These are phyloP conservation scores for Vicia faba DNA, from an alignment of 306 rosid genomes.

Conservation along the genomic window DNA sequence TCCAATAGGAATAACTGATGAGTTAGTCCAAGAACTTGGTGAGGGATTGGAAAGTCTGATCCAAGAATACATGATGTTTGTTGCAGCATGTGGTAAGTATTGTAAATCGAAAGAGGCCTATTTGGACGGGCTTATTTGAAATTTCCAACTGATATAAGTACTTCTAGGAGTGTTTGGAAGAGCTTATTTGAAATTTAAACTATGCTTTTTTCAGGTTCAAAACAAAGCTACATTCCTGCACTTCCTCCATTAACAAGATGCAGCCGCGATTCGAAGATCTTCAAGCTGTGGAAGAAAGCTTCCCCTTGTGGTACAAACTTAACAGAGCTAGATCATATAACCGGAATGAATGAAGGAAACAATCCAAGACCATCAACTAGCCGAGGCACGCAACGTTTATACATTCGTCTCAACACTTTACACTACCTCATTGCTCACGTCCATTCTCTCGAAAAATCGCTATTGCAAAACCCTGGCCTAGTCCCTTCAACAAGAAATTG, in stretches of 20 bases:
- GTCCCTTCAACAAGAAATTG: constrained; percentile 45
- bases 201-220: constrained; percentile 62
- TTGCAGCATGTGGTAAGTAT: constrained; percentile 77
- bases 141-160: background rate
- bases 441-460: constrained; percentile 60
- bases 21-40: constrained; percentile 73
- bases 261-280: constrained; percentile 70
- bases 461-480: constrained; percentile 45
- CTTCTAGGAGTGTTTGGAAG: background rate
- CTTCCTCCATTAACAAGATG: constrained; percentile 91
- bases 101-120: background rate
- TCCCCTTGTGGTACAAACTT: constrained; percentile 54
- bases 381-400: constrained; percentile 93
- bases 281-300: constrained; percentile 73
- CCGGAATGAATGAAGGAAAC: constrained; percentile 56
- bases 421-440: constrained; percentile 63
- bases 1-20: constrained; percentile 78
- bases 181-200: background rate
- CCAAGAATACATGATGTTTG: constrained; percentile 69
- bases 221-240: constrained; percentile 73
- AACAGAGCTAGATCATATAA: constrained; percentile 41
- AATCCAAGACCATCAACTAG: constrained; percentile 81
- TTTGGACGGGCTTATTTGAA: background rate
- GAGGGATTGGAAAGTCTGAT: constrained; percentile 65
- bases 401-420: constrained; percentile 86